phyloP scores from a whole-genome alignment of 805 yeast genomes.

The Cyberlindnera nakhonratchasimensis region DNA sequence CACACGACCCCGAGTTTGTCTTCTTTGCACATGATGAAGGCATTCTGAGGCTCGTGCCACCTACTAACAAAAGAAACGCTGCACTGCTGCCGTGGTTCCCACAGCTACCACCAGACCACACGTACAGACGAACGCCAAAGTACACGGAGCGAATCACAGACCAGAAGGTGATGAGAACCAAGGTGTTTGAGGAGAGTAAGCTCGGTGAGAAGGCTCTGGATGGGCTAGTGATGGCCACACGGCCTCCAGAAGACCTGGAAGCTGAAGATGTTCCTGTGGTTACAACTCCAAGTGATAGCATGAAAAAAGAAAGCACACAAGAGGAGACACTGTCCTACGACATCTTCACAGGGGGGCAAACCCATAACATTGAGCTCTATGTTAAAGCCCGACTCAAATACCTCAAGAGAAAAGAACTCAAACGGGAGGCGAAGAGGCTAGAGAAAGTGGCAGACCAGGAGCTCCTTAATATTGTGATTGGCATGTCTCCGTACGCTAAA shows the following conservation, averaged over 20 bases:
- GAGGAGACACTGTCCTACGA: no score
- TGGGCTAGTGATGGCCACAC: conserved; percentile 37
- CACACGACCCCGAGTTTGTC: conserved; percentile 46
- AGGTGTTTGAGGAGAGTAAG: conserved; percentile 75
- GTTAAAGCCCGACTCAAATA: conserved; percentile 44
- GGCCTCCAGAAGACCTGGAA: not conserved
- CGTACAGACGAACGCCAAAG: conserved; percentile 74
- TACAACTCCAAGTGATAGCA: no score
- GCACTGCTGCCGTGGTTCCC: conserved; percentile 80
- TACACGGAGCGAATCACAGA: conserved; percentile 62
- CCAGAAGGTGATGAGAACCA: conserved; percentile 65
- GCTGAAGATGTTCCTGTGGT: not conserved
- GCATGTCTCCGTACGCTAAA: conserved; percentile 15
- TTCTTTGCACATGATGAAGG: conserved; percentile 51
- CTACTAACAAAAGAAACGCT: conserved; percentile 36
- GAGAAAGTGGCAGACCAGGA: not conserved
- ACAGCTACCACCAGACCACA: conserved; percentile 88
- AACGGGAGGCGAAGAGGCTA: conserved; percentile 4
- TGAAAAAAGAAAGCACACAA: no score
- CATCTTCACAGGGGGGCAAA: conserved; percentile 2
- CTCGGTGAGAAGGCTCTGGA: conserved; percentile 77
- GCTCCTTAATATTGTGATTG: conserved; percentile 5
- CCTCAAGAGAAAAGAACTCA: conserved; percentile 24
- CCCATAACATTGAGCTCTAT: conserved; percentile 56
- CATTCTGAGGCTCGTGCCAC: conserved; percentile 54